Base-by-base conservation (phyloP, 129 eudicot species). In the Logfia minima region DNA sequence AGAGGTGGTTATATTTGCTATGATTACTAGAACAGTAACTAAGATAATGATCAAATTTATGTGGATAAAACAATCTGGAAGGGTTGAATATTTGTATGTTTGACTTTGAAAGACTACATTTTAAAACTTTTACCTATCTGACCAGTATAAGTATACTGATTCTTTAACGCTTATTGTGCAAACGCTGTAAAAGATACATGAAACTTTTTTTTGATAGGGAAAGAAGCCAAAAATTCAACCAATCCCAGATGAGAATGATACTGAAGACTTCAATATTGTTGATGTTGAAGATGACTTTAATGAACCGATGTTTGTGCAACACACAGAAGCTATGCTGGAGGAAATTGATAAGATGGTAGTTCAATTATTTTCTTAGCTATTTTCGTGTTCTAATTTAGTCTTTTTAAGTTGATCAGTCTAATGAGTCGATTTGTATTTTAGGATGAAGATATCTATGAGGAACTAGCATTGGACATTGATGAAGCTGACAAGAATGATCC, bases 231-330 rank as follows among this genome's bases (percentile, higher is more conserved):
- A 74, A 17, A 81, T 68, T 26, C 85, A 70, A 71, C 61, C 75
- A 8, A 59, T 72, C 34, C 81, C 71, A 4, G 76, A 31, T 80
- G 59, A 69, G 52, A 72, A 22, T 55, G 86, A 73, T 53, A 5
- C 66, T 9, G 82, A 82, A 21, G 96, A 85, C 48, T 81, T 81
- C 77, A 74, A 58, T 39, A 85, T 88, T 23, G 72, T 81, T 26
- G 92, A 90, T 81, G 93, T 45, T 45, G 88, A 86, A 4, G 95
- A 88, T 63, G 90, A 78, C 18, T 69, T 77, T 29, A 75, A 83
- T 66, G 90, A 80, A n/a, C 97, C 99, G 0, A 91, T 89, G 92
- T 89, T 84, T 74, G 92, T 93, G 75, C 98, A 93, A 45, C 95
- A 90, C 55, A 93, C 98, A 21, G 91, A 90, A 86, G 91, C 97